Base-by-base conservation (phyloP, 163 green algal species). In the Scenedesmus sp. region DNA sequence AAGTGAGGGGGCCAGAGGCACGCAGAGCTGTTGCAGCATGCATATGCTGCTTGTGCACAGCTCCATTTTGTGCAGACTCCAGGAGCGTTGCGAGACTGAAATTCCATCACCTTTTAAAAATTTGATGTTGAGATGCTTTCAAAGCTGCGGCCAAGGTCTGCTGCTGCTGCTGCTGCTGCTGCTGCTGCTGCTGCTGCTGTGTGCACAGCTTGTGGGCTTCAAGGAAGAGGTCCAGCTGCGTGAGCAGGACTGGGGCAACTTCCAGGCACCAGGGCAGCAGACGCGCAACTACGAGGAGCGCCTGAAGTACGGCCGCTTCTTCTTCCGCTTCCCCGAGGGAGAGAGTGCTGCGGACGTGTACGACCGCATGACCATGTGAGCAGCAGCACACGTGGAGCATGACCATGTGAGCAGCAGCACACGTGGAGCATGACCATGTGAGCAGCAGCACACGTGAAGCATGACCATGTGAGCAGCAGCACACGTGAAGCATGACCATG, bases 311-410 rank as follows among this genome's bases (percentile, higher is more conserved):
- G 88, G 88, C 20, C 49, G 97, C 80, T 99, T 99, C 95, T 99
- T 98, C 93, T 99, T 98, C 87, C 94, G 97, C 44, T 98, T 99
- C 90, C 97, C 97, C 9, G 96, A 98, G 68, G 97, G 97, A 44
- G 97, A 99, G 94, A 97, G 93, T 30, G 97, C 96, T 30, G 95
- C 95, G 0, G 96, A 98, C 79, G 95, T 98, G 56, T 98, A 97
- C 92, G 95, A 97, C 92, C 86, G 95, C 6, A 86, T 91, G 87
- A 91, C 73, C 35, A 91, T 91, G 87, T 91, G 43, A 87, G 85
- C 30, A 56, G 44, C 9, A 72, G 59, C 26, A n/a, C n/a, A n/a
- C n/a, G n/a, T n/a, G n/a, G n/a, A n/a, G n/a, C n/a, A n/a, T n/a
- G n/a, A n/a, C n/a, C n/a, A n/a, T n/a, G n/a, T n/a, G n/a, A n/a